These are phyloP conservation scores for Fusarium zealandicum DNA, from an alignment of 2,329 filamentous ascomycete genomes.

Conservation along the genomic window DNA sequence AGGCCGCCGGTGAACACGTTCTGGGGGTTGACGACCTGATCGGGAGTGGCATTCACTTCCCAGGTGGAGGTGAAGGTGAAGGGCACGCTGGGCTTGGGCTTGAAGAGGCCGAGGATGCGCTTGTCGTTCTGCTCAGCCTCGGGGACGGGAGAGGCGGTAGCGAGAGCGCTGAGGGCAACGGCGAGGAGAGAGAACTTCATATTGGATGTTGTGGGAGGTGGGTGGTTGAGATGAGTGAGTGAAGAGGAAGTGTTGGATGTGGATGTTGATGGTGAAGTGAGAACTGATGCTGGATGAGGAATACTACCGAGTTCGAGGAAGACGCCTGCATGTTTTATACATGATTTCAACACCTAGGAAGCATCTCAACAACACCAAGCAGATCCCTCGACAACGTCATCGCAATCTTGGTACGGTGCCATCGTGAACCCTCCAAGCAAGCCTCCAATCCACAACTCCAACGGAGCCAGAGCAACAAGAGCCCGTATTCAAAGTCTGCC, in stretches of 20 bases:
- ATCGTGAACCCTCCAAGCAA: slow-evolving; percentile 5
- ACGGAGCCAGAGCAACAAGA: neutral
- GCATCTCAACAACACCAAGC: neutral
- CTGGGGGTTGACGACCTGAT: slow-evolving; percentile 56
- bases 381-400: slow-evolving; percentile 17
- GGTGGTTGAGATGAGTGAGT: neutral
- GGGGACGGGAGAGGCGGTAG: slow-evolving; percentile 34
- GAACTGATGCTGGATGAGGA: slow-evolving; percentile 5
- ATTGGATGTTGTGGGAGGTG: slow-evolving; percentile 6
- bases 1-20: slow-evolving; percentile 50
- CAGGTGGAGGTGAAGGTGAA: slow-evolving; percentile 58
- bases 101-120: slow-evolving; percentile 24
- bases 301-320: neutral
- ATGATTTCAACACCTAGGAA: neutral
- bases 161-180: slow-evolving; percentile 33
- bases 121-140: slow-evolving; percentile 32
- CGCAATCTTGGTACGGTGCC: neutral
- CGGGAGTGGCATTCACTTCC: slow-evolving; percentile 55
- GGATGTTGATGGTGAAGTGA: neutral
- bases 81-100: slow-evolving; percentile 30
- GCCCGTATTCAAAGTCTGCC: slow-evolving; percentile 8
- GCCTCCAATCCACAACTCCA: slow-evolving; percentile 8
- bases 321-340: slow-evolving; percentile 22
- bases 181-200: slow-evolving; percentile 40
- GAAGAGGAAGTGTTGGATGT: neutral